phyloP scores from a whole-genome alignment of 1,284 basidiomycete genomes.

The Mycena citricolor region DNA sequence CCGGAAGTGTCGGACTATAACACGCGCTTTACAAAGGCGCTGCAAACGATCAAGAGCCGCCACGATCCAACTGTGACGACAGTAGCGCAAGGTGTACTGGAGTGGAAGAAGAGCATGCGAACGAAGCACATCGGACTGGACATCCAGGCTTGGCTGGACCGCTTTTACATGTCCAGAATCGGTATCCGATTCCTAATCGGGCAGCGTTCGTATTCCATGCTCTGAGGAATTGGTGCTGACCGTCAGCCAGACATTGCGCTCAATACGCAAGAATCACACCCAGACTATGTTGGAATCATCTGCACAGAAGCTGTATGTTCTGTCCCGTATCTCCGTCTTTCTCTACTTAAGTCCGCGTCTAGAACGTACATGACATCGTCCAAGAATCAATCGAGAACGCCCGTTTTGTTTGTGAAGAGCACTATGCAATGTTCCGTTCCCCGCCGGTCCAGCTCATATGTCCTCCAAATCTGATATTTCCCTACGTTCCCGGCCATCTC shows the following conservation, averaged over 20 bases:
- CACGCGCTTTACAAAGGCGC: slow-evolving; percentile 81
- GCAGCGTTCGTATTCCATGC: slow-evolving; percentile 60
- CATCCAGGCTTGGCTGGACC: slow-evolving; percentile 94
- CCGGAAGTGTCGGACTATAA: slow-evolving; percentile 96
- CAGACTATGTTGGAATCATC: slow-evolving; percentile 97
- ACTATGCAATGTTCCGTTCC: slow-evolving; percentile 94
- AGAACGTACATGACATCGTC: slow-evolving; percentile 95
- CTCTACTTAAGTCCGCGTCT: slow-evolving; percentile 12
- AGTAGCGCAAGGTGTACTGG: slow-evolving; percentile 86
- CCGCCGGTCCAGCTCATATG: slow-evolving; percentile 98
- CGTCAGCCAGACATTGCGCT: slow-evolving; percentile 76
- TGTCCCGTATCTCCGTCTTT: slow-evolving; percentile 6
- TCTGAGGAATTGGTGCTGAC: slow-evolving; percentile 15
- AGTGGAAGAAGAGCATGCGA: slow-evolving; percentile 71
- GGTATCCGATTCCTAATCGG: slow-evolving; percentile 96
- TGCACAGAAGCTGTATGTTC: slow-evolving; percentile 84
- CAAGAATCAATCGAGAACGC: slow-evolving; percentile 99
- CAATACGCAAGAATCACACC: slow-evolving; percentile 85
- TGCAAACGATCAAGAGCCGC: slow-evolving; percentile 90
- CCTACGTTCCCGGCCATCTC: slow-evolving; percentile 95
- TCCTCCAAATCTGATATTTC: slow-evolving; percentile 83
- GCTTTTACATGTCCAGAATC: slow-evolving; percentile 97
- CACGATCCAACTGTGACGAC: slow-evolving; percentile 99
- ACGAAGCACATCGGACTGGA: slow-evolving; percentile 76
- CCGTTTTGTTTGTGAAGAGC: slow-evolving; percentile 97